Evolutionary conservation across 768 basidiomycete genomes (phyloP).

Genomic region (Phallus indusiatus): DNA sequence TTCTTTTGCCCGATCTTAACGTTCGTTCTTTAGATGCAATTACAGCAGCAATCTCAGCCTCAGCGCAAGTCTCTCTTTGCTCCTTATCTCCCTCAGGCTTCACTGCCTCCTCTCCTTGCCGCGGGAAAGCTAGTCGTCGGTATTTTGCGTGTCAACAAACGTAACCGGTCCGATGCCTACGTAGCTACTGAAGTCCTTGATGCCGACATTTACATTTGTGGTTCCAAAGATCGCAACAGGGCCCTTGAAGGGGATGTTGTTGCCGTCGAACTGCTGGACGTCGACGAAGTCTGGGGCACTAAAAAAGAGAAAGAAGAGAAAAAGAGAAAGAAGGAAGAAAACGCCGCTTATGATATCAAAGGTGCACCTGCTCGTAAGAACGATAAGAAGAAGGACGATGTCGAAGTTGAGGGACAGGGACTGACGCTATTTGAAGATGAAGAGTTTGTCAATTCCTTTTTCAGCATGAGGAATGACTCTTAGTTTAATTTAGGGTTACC

Average conservation of each 20-base stretch:
- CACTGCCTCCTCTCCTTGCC: constrained; percentile 88
- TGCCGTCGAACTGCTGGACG: constrained; percentile 94
- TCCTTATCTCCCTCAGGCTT: constrained; percentile 96
- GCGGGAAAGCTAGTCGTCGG: constrained; percentile 98
- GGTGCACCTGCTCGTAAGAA: constrained; percentile 70
- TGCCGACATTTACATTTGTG: constrained; percentile 98
- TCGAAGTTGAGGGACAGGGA: constrained; percentile 98
- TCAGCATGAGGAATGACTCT: constrained; percentile 9
- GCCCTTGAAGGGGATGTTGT: constrained; percentile 98
- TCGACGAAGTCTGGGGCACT: constrained; percentile 96
- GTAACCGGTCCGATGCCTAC: constrained; percentile 97
- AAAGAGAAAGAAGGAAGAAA: constrained; percentile 99
- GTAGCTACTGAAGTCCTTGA: constrained; percentile 97
- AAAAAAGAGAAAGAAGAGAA: constrained; percentile 99
- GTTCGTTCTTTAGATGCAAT: constrained; percentile 43
- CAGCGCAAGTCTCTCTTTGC: constrained; percentile 98
- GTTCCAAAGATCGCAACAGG: constrained; percentile 96
- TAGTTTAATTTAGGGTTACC: constrained; percentile 54
- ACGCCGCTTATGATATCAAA: constrained; percentile 86
- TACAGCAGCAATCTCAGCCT: constrained; percentile 85
- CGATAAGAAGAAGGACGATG: constrained; percentile 99
- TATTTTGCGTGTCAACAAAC: constrained; percentile 94
- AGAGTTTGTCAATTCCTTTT: constrained; percentile 44
- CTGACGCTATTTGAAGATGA: constrained; percentile 96
- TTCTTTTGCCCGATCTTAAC: background rate